Evolutionary conservation across 1,139 yeast species (phyloP), one percentile per base, ranked within the genome.

Genomic region (Lodderomyces beijingensis): DNA sequence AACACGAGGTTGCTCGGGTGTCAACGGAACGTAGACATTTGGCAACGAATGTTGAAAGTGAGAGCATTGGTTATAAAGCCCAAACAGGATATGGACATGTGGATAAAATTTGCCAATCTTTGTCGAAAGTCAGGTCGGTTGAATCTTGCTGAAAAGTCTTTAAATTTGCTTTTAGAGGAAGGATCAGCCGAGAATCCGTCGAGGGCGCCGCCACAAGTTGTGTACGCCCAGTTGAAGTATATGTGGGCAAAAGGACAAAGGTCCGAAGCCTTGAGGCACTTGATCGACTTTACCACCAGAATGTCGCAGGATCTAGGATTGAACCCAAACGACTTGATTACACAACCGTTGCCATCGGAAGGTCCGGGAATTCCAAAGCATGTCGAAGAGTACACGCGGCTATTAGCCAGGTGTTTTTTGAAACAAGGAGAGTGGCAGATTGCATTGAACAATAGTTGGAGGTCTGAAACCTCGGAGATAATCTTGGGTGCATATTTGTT

Each of bases 351-450:
- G 30, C 95, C 95, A 0, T 73, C 80, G 0, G 84, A 76, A 36
- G 73, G 79, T 2, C 84, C 91, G 1, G 87, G 84, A 7, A 77
- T 75, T 11, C 80, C 86, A 12, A 79, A 80, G 42, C 87, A 81
- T 46, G 85, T 83, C 25, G 84, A 80, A 44, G 89, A 83, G 41
- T 85, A 86, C 47, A 88, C 96, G n/a, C 82, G 76, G 45, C 64
- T 93, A 21, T 65, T 93, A 30, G 96, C 98, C 0, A 73, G 97
- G 47, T 93, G 98, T 50, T 93, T 89, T 63, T 70, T 91, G 57
- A 93, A 91, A 50, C 98, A 91, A 61, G 98, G 98, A 45, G 96
- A 91, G 57, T 93, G 99, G 99, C 93, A 88, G 49, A 85, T 88
- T 38, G 82, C 86, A 1, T 61, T 89, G 45, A 79, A 81, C 40